Evolutionary conservation across 805 yeast species (phyloP).

Genomic region (Saturnispora dispora): DNA sequence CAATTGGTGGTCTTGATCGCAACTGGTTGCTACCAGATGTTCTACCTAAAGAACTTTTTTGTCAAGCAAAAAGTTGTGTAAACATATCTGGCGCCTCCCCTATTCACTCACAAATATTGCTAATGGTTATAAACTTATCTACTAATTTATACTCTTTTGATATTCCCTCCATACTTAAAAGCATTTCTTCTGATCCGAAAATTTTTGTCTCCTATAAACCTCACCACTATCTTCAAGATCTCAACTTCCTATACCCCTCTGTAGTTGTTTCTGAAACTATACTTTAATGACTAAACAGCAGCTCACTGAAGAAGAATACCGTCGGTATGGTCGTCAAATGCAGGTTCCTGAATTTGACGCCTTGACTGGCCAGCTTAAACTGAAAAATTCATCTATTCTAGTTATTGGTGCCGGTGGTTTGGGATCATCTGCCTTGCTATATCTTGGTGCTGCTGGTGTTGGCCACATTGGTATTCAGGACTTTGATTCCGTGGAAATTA

Average conservation of each 20-base stretch:
- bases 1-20: conserved; percentile 56
- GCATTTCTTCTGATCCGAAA: neutral
- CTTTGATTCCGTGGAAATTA: conserved; percentile 71
- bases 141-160: neutral
- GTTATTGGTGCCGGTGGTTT: conserved; percentile 96
- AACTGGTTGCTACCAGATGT: conserved; percentile 67
- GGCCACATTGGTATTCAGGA: conserved; percentile 84
- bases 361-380: conserved; percentile 42
- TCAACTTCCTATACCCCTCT: neutral
- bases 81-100: neutral
- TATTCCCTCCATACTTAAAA: neutral
- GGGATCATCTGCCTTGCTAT: conserved; percentile 85
- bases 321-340: conserved; percentile 90
- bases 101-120: neutral
- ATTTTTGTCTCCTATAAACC: neutral
- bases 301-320: conserved; percentile 48
- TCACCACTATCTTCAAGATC: neutral
- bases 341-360: conserved; percentile 72
- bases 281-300: neutral
- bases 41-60: conserved; percentile 64
- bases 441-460: conserved; percentile 80
- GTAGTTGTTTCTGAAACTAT: neutral
- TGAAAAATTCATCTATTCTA: conserved; percentile 52
- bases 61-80: conserved; percentile 68
- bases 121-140: neutral